Percentiles rank a stretch among this genome's conserved stretches.
Conservation (phyloP, 2,329 filamentous ascomycete species). For the Knufia fluminis region DNA sequence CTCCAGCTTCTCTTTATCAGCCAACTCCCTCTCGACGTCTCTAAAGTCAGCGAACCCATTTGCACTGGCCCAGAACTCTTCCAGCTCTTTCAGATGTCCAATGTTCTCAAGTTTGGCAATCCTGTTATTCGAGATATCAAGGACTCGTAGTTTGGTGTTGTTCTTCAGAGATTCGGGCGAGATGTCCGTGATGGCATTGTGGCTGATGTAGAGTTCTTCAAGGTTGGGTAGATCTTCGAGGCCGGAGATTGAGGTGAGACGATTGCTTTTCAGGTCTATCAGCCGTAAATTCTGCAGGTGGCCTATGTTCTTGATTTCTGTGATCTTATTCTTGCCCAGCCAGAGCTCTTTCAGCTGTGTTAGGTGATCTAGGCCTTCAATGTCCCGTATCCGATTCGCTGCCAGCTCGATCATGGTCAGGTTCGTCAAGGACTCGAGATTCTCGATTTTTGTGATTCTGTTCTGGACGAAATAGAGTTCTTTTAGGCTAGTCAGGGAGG, state of each 20-base stretch:
- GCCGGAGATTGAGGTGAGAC: slow-evolving; percentile 68
- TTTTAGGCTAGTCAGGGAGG: slow-evolving; percentile 64
- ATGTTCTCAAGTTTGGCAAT: slow-evolving; percentile 67
- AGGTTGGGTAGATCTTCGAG: slow-evolving; percentile 65
- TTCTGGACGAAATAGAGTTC: slow-evolving; percentile 93
- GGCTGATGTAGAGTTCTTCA: slow-evolving; percentile 90
- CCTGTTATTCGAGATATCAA: slow-evolving; percentile 86
- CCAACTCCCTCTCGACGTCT: slow-evolving; percentile 68
- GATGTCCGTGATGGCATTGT: slow-evolving; percentile 77
- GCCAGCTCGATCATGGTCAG: slow-evolving; percentile 81
- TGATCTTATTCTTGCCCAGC: slow-evolving; percentile 96
- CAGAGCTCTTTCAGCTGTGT: slow-evolving; percentile 77
- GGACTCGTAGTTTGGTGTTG: slow-evolving; percentile 59
- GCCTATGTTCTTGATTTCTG: slow-evolving; percentile 65
- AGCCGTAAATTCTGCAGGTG: slow-evolving; percentile 71
- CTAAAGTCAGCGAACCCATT: slow-evolving; percentile 71
- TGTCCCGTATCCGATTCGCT: slow-evolving; percentile 82
- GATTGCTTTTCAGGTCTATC: slow-evolving; percentile 90
- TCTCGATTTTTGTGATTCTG: slow-evolving; percentile 81
- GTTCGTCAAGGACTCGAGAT: slow-evolving; percentile 62
- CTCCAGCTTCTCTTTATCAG: slow-evolving; percentile 66
- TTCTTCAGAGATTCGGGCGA: slow-evolving; percentile 53
- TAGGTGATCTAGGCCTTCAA: slow-evolving; percentile 72
- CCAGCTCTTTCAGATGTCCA: slow-evolving; percentile 57
- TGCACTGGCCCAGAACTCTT: slow-evolving; percentile 92